These are phyloP conservation scores for Nakaseomyces sp. DNA, from an alignment of 1,139 yeast genomes.

Conservation along the genomic window DNA sequence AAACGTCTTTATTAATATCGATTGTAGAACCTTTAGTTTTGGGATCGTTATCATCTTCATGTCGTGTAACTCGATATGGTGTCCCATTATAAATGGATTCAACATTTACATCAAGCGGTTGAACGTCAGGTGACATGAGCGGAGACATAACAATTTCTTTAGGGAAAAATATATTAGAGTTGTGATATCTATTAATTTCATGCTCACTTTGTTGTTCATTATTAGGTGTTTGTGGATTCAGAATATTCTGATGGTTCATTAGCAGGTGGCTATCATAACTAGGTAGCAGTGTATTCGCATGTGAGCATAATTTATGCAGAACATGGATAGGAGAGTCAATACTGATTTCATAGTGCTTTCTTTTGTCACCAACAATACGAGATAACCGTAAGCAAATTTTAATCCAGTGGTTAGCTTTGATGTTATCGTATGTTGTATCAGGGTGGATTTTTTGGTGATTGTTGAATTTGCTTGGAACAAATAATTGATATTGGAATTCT, in stretches of 20 bases:
- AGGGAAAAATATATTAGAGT: slow-evolving; percentile 36
- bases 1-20: slow-evolving; percentile 11
- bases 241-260: slow-evolving; percentile 13
- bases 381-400: slow-evolving; percentile 81
- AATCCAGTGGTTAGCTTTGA: slow-evolving; percentile 92
- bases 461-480: slow-evolving; percentile 81
- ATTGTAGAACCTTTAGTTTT: slow-evolving; percentile 3
- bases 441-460: slow-evolving; percentile 59
- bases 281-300: slow-evolving; percentile 57
- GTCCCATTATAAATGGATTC: slow-evolving; percentile 8
- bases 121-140: slow-evolving; percentile 50
- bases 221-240: slow-evolving; percentile 6
- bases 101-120: slow-evolving; percentile 35
- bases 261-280: slow-evolving; percentile 26
- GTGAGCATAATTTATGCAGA: slow-evolving; percentile 51
- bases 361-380: slow-evolving; percentile 46
- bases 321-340: slow-evolving; percentile 91
- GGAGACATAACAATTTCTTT: slow-evolving; percentile 34
- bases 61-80: slow-evolving; percentile 6
- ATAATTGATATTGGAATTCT: slow-evolving; percentile 78
- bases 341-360: slow-evolving; percentile 85
- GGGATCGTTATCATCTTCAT: slow-evolving; percentile 8
- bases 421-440: slow-evolving; percentile 61
- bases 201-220: background rate
- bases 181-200: slow-evolving; percentile 23